Evolutionary conservation across 805 yeast genomes (phyloP).

Genomic region (Starmerella khaoyaiensis): DNA sequence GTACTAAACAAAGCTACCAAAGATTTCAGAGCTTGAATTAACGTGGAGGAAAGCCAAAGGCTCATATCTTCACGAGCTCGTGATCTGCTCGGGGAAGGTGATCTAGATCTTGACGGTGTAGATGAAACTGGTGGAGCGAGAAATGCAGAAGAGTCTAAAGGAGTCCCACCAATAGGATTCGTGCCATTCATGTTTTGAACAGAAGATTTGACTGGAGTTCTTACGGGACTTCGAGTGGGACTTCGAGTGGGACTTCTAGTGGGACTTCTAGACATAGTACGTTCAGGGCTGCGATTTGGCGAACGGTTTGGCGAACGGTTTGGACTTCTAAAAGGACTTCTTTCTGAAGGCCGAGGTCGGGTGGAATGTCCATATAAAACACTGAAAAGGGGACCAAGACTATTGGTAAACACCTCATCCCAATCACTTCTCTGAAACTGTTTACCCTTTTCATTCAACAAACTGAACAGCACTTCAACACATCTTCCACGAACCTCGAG

Average conservation of each 20-base stretch:
- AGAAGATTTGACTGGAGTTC: too few relatives aligned
- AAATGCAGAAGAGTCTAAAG: too few relatives aligned
- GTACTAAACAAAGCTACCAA: slow-evolving; percentile 72
- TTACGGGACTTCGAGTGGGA: slow-evolving; percentile 1
- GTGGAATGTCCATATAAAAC: slow-evolving; percentile 46
- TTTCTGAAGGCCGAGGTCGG: slow-evolving; percentile 4
- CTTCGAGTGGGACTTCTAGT: neutral
- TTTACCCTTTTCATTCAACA: slow-evolving; percentile 65
- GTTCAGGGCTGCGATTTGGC: neutral
- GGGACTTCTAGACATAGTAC: neutral
- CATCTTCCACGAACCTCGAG: slow-evolving; percentile 88
- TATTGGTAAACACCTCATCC: slow-evolving; percentile 63
- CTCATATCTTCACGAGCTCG: slow-evolving; percentile 60
- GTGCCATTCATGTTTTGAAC: too few relatives aligned
- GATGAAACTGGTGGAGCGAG: neutral
- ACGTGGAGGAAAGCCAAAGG: slow-evolving; percentile 92
- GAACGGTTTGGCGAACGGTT: slow-evolving; percentile 2
- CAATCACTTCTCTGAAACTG: slow-evolving; percentile 65
- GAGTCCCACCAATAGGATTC: too few relatives aligned
- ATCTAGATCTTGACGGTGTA: neutral
- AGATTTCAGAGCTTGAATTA: slow-evolving; percentile 86
- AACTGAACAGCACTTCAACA: slow-evolving; percentile 66
- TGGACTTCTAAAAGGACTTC: neutral
- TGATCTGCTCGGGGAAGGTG: slow-evolving; percentile 9
- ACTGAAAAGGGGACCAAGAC: slow-evolving; percentile 81